Percentiles rank a stretch among this genome's conserved stretches.
Conservation (phyloP, 257 asterid genomes). For the Paraleonurus japonicus region DNA sequence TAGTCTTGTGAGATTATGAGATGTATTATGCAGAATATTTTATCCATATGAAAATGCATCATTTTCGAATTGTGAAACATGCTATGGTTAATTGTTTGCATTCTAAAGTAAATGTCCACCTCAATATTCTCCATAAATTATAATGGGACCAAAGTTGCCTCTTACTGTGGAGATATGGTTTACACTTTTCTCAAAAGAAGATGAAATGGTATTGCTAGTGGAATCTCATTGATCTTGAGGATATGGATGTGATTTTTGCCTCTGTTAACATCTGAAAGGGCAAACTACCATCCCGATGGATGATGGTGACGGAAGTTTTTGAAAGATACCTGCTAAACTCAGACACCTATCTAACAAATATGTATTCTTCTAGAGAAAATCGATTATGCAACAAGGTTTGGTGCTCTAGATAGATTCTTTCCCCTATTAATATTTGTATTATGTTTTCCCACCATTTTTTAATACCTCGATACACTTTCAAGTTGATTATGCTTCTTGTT, state of each 20-base stretch:
- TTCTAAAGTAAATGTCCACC: conserved; percentile 32
- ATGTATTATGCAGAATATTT: conserved; percentile 27
- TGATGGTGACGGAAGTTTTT: conserved; percentile 16
- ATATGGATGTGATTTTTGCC: conserved; percentile 26
- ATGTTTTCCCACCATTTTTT: conserved; percentile 10
- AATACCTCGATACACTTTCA: not conserved
- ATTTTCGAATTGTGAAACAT: not conserved
- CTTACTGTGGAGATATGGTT: conserved; percentile 27
- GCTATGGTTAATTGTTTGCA: not conserved
- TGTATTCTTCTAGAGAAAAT: conserved; percentile 22
- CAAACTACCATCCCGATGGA: conserved; percentile 13
- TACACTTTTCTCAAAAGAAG: conserved; percentile 26
- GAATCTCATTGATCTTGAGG: conserved; percentile 30
- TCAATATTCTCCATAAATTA: conserved; percentile 25
- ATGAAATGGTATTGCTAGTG: conserved; percentile 23
- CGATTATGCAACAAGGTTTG: conserved; percentile 12
- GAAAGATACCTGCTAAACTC: conserved; percentile 29
- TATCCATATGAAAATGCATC: conserved; percentile 30
- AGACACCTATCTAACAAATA: conserved; percentile 12
- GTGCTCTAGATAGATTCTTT: conserved; percentile 19
- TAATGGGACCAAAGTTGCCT: conserved; percentile 26
- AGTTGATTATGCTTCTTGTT: conserved; percentile 12
- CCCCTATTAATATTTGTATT: conserved; percentile 3
- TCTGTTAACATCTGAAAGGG: conserved; percentile 22
- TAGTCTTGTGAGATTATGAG: conserved; percentile 13